Conservation (phyloP, 2,329 filamentous ascomycete species). For the Biscogniauxia mediterranea region DNA sequence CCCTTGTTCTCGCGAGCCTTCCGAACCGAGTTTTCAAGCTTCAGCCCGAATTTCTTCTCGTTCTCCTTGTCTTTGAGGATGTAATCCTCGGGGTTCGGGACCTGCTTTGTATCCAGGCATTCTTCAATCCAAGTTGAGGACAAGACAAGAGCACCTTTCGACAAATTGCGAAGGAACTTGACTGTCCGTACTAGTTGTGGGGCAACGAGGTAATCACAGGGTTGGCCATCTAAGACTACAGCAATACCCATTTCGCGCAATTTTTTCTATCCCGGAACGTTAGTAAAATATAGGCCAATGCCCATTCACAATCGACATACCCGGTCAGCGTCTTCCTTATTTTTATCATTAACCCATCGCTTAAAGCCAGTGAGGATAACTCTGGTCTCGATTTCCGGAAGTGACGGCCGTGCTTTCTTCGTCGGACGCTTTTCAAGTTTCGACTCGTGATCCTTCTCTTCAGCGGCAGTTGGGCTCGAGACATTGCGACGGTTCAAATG, state of each 20-base stretch:
- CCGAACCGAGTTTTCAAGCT: constrained; percentile 63
- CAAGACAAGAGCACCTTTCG: constrained; percentile 75
- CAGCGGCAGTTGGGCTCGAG: constrained; percentile 37
- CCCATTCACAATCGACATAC: constrained; percentile 47
- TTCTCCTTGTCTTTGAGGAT: constrained; percentile 68
- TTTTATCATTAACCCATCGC: constrained; percentile 71
- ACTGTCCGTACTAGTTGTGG: constrained; percentile 84
- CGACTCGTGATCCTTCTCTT: constrained; percentile 28
- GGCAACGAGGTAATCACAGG: constrained; percentile 83
- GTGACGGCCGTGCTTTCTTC: constrained; percentile 62
- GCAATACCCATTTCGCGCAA: constrained; percentile 81
- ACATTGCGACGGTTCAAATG: constrained; percentile 33
- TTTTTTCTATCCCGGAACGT: constrained; percentile 57
- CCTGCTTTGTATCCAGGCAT: constrained; percentile 66
- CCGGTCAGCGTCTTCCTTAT: constrained; percentile 76
- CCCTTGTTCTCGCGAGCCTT: constrained; percentile 76
- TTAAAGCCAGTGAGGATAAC: constrained; percentile 83
- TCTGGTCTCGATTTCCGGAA: constrained; percentile 67
- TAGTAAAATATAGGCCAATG: constrained; percentile 15
- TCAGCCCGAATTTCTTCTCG: constrained; percentile 70
- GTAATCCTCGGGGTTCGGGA: constrained; percentile 65
- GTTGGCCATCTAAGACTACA: constrained; percentile 71
- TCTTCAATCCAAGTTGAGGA: constrained; percentile 75
- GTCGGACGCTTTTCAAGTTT: constrained; percentile 52
- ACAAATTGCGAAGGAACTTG: constrained; percentile 88